These are phyloP conservation scores for Penicillium olsonii DNA, from an alignment of 2,329 filamentous ascomycete genomes.

Conservation along the genomic window DNA sequence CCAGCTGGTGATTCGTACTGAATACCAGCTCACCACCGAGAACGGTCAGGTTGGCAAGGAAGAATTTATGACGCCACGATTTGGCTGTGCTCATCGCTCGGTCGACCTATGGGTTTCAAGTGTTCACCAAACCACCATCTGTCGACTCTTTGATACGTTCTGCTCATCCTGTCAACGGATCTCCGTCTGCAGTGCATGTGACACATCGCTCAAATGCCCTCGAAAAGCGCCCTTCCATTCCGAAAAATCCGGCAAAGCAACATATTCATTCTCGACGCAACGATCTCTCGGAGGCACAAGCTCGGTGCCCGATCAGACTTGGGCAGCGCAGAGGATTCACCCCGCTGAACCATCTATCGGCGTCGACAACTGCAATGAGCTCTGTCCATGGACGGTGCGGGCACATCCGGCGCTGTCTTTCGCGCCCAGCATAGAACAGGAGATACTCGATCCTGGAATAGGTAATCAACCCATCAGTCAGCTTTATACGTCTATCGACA, in stretches of 20 bases:
- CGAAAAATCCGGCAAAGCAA: slow-evolving; percentile 28
- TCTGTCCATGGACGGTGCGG: slow-evolving; percentile 43
- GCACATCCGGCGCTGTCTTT: slow-evolving; percentile 38
- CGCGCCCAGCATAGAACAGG: slow-evolving; percentile 34
- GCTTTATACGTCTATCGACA: slow-evolving; percentile 39
- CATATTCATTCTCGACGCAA: slow-evolving; percentile 40
- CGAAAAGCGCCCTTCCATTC: slow-evolving; percentile 34
- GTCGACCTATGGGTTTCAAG: slow-evolving; percentile 44
- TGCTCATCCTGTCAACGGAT: slow-evolving; percentile 40
- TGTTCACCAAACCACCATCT: slow-evolving; percentile 40
- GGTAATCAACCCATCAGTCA: slow-evolving; percentile 36
- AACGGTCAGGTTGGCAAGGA: slow-evolving; percentile 40
- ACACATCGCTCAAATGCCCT: slow-evolving; percentile 36
- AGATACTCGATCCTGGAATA: slow-evolving; percentile 35
- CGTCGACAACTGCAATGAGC: slow-evolving; percentile 40
- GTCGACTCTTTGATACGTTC: slow-evolving; percentile 34
- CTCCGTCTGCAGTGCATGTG: slow-evolving; percentile 38
- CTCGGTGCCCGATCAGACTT: slow-evolving; percentile 31
- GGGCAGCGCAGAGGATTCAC: slow-evolving; percentile 41
- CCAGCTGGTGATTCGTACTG: slow-evolving; percentile 36
- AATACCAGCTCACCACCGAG: slow-evolving; percentile 38
- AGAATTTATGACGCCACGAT: slow-evolving; percentile 41
- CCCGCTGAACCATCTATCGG: slow-evolving; percentile 37
- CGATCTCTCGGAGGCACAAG: slow-evolving; percentile 34
- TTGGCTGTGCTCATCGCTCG: slow-evolving; percentile 43